Conservation (phyloP, 345 rosid genomes). For the Eucalyptus fibrosa region DNA sequence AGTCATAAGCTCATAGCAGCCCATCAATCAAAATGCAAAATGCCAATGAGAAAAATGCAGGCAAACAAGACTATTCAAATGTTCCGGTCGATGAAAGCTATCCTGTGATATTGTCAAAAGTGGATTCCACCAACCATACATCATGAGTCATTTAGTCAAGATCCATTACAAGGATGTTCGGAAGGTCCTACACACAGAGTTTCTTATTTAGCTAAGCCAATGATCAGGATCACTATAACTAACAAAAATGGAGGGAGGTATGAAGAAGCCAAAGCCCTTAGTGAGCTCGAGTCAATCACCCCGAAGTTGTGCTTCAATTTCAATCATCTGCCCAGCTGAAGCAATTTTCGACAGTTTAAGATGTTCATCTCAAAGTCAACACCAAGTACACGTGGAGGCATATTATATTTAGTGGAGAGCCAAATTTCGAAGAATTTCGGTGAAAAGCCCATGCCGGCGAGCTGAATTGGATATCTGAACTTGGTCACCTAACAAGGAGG, state of each 20-base stretch:
- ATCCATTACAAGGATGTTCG: neutral
- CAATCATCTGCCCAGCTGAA: neutral
- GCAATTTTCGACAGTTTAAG: neutral
- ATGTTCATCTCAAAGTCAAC: neutral
- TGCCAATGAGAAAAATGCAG: neutral
- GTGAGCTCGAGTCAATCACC: neutral
- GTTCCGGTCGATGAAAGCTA: neutral
- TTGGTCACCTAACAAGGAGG: neutral
- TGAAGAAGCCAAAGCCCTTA: neutral
- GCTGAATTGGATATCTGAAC: neutral
- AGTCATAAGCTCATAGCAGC: neutral
- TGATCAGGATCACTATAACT: neutral
- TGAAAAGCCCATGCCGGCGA: neutral
- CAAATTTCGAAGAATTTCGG: neutral
- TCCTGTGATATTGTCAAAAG: neutral
- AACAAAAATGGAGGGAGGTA: neutral
- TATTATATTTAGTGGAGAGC: neutral
- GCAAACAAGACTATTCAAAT: neutral
- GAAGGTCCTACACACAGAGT: neutral
- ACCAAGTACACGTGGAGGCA: neutral
- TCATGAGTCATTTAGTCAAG: neutral
- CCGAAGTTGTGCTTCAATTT: neutral
- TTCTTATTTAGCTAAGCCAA: neutral
- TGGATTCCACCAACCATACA: neutral
- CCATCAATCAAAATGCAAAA: neutral